Conservation (phyloP, 163 green algal species). For the Prototheca cutis region DNA sequence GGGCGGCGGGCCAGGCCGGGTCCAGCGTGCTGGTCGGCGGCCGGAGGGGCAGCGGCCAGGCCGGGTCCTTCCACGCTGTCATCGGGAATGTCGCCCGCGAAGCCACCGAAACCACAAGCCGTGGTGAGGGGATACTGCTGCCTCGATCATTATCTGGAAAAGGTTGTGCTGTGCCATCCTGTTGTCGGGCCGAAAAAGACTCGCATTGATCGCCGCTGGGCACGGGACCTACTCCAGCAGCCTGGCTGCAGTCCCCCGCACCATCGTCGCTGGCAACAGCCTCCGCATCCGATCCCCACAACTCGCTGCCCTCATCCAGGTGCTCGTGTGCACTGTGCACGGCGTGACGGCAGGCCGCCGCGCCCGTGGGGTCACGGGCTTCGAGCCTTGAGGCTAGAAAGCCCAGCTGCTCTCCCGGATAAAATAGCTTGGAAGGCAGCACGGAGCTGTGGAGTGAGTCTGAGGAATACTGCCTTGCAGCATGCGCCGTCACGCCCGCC, state of each 20-base stretch:
- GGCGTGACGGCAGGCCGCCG: slow-evolving; percentile 38
- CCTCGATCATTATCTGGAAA: too few species aligned
- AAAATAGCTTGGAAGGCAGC: slow-evolving; percentile 18
- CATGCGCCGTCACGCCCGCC: slow-evolving; percentile 28
- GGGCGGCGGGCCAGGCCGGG: background rate
- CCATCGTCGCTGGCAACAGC: too few species aligned
- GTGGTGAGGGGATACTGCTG: too few species aligned
- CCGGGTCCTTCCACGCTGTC: background rate
- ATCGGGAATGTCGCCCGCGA: background rate
- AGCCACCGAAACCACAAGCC: too few species aligned
- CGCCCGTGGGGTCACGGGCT: slow-evolving; percentile 18
- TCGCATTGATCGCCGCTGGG: too few species aligned
- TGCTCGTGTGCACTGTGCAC: too few species aligned
- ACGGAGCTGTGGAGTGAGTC: slow-evolving; percentile 49
- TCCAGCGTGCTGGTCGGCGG: background rate
- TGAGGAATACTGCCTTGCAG: slow-evolving; percentile 26
- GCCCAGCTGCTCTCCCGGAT: slow-evolving; percentile 29
- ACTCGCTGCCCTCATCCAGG: too few species aligned
- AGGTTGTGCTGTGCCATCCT: too few species aligned
- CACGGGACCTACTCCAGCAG: too few species aligned
- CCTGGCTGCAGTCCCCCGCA: too few species aligned
- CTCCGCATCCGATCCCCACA: too few species aligned
- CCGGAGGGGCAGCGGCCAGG: background rate
- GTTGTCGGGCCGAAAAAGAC: too few species aligned
- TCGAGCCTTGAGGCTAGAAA: slow-evolving; percentile 36